These are phyloP conservation scores for Pichia deserticola DNA, from an alignment of 805 yeast genomes.

Conservation along the genomic window DNA sequence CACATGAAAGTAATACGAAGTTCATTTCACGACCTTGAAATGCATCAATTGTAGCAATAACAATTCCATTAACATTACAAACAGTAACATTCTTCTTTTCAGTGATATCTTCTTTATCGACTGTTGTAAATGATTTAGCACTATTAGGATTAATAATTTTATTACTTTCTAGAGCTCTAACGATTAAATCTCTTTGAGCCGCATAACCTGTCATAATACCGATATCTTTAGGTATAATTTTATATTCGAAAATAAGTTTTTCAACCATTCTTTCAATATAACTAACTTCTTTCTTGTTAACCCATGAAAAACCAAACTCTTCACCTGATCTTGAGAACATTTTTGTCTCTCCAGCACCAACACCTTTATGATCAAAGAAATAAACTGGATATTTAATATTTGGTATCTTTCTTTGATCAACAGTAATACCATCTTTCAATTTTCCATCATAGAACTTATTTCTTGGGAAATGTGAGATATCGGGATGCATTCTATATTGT, in stretches of 20 bases:
- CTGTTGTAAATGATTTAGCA: slow-evolving; percentile 40
- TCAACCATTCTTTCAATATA: slow-evolving; percentile 41
- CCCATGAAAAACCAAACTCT: slow-evolving; percentile 50
- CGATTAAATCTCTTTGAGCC: slow-evolving; percentile 61
- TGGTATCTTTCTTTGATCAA: slow-evolving; percentile 38
- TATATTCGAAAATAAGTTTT: slow-evolving; percentile 46
- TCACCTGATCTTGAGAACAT: slow-evolving; percentile 35
- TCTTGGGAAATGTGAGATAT: slow-evolving; percentile 80
- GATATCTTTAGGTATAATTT: slow-evolving; percentile 41
- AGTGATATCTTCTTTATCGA: slow-evolving; percentile 55
- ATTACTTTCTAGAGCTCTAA: slow-evolving; percentile 42
- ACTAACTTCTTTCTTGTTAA: slow-evolving; percentile 46
- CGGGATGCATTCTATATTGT: slow-evolving; percentile 97
- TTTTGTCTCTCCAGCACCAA: slow-evolving; percentile 36
- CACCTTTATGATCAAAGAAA: slow-evolving; percentile 53
- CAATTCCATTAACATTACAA: slow-evolving; percentile 37
- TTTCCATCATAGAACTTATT: slow-evolving; percentile 64
- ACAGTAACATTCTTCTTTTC: slow-evolving; percentile 36
- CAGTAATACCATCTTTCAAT: slow-evolving; percentile 63
- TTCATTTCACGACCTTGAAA: slow-evolving; percentile 90
- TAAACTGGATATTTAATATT: slow-evolving; percentile 48
- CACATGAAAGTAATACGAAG: slow-evolving; percentile 70
- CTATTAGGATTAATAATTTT: slow-evolving; percentile 47
- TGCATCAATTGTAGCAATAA: slow-evolving; percentile 69
- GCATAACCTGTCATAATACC: slow-evolving; percentile 73